Evolutionary conservation across 1,284 basidiomycete species (phyloP), one percentile per base, ranked within the genome.

Genomic region (Cystodermella granulosa): DNA sequence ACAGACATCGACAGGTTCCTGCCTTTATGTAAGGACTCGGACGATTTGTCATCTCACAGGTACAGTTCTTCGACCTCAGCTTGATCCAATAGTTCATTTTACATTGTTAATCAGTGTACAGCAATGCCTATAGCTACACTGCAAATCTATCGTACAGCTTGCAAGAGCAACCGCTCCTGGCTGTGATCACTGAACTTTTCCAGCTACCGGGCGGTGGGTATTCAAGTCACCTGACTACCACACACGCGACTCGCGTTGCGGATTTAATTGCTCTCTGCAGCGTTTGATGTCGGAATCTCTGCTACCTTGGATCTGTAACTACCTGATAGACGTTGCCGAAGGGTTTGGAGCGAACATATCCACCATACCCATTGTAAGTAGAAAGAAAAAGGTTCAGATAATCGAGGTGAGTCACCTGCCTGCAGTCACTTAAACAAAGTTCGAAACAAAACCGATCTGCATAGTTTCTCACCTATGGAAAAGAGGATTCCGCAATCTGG

Each of bases 231-330:
- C n/a, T n/a, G n/a, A n/a, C n/a, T n/a, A n/a, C n/a, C n/a, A n/a
- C n/a, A n/a, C n/a, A n/a, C n/a, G n/a, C n/a, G n/a, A n/a, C n/a
- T n/a, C n/a, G n/a, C n/a, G n/a, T n/a, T n/a, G n/a, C n/a, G n/a
- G n/a, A n/a, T n/a, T 14, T 23, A 21, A 3, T 23, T 14, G 14
- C 22, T 26, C 17, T 5, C 23, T 24, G 14, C 4, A 3, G 17
- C 15, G 5, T 7, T 5, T n/a, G 13, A 44, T 44, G 43, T 17
- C 43, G 14, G 61, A 68, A 22, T 58, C 67, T 8, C 57, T 82
- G 31, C 57, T 51, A 4, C 69, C 78, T 26, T 84, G 81, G 81
- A 74, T 84, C 5, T 57, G 61, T 38, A 55, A 69, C 18, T 80
- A 82, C 53, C 56, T 83, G 36, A 49, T 74, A 16, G 54, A 56